Evolutionary conservation across 305 asterid species (phyloP), one percentile per base, ranked within the genome.

Genomic region (Solanum hybrid): DNA sequence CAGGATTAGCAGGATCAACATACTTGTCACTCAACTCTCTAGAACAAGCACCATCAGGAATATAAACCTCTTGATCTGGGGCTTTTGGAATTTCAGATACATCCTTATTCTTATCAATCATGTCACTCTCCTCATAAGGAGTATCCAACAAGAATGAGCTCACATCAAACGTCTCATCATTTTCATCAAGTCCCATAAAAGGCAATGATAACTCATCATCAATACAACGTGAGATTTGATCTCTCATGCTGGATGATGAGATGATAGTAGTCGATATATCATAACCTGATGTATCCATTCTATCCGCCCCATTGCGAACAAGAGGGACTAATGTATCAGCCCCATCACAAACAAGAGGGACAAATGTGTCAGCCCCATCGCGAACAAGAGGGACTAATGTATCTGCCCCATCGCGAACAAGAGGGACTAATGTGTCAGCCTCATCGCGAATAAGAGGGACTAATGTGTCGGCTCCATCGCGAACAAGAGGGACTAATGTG

Each of bases 111-210:
- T 89, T 86, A 81, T 84, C 88, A 36, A 91, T 89, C 79, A 67
- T 42, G 84, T 90, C 95, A n/a, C 42, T 67, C 69, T 85, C 91
- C n/a, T 57, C 1, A 76, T 40, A 87, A 40, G 95, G 95, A 89
- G 92, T 92, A 89, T 95, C 95, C 92, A 92, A 86, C 73, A 96
- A 88, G 87, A 94, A 94, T n/a, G 94, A 91, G 89, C 91, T 92
- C 71, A 93, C 85, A 22, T 86, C 77, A 35, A 35, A 67, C 4
- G 29, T 67, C 81, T 86, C 89, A 14, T 40, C 74, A 67, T 64
- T 29, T 87, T 36, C 73, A 87, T 92, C 92, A 28, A 18, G 89
- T 42, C 91, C 94, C 57, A 74, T 22, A 33, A 89, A 84, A 90
- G 91, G 91, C 74, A 89, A 10, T n/a, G 6, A 10, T 4, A 67